Conservation (phyloP, 768 basidiomycete species). For the Collybia sordida region DNA sequence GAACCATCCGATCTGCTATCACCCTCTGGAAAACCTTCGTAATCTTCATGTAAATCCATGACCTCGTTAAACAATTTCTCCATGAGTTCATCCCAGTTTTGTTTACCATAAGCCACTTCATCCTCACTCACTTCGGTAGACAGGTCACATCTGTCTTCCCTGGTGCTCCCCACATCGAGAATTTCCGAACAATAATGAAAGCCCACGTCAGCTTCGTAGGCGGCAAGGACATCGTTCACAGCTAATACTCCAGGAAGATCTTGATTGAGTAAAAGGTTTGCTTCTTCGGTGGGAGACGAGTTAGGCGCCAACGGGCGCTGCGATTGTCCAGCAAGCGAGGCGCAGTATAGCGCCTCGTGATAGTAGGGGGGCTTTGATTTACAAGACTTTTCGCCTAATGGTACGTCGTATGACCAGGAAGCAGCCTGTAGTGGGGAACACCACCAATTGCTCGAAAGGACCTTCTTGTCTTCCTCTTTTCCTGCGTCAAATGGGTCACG, state of each 20-base stretch:
- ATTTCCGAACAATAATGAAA: constrained; percentile 27
- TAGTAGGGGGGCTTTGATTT: constrained; percentile 27
- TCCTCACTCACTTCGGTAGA: constrained; percentile 30
- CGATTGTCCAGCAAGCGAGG: constrained; percentile 12
- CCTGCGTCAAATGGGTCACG: constrained; percentile 15
- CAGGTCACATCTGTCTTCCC: constrained; percentile 11
- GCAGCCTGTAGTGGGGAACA: constrained; percentile 35
- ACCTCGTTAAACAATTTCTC: constrained; percentile 33
- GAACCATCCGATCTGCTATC: constrained; percentile 3
- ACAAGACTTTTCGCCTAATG: constrained; percentile 15
- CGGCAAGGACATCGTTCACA: constrained; percentile 33
- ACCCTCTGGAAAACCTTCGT: neutral
- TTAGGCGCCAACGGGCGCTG: neutral
- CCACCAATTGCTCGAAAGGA: constrained; percentile 37
- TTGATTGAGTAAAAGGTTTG: constrained; percentile 28
- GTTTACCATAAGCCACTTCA: constrained; percentile 29
- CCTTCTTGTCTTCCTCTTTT: constrained; percentile 33
- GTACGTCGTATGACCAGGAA: constrained; percentile 37
- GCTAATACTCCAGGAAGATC: constrained; percentile 38
- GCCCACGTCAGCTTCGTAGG: constrained; percentile 44
- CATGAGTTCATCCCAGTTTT: constrained; percentile 42
- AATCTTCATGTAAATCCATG: constrained; percentile 15
- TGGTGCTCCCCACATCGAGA: neutral
- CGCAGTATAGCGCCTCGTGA: constrained; percentile 29
- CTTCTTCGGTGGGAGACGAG: too few relatives aligned